Conservation (phyloP, 1,139 yeast species). For the Candida anutae region DNA sequence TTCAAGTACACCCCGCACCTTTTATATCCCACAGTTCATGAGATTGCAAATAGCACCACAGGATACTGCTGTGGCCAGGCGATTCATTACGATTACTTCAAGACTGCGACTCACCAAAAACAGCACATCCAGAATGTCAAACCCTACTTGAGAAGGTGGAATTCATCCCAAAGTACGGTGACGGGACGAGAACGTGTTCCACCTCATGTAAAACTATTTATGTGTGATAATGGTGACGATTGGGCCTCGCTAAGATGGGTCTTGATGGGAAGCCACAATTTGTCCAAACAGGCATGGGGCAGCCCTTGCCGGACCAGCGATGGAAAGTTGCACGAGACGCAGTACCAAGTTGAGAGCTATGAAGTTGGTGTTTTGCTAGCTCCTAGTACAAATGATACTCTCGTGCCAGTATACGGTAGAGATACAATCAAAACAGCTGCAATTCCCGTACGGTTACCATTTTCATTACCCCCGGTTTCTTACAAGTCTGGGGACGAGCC, state of each 20-base stretch:
- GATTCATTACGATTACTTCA: constrained; percentile 39
- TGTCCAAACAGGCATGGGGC: constrained; percentile 71
- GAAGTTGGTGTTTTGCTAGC: constrained; percentile 47
- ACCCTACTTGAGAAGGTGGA: constrained; percentile 31
- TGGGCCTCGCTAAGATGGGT: constrained; percentile 53
- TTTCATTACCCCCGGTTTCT: constrained; percentile 38
- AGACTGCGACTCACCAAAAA: constrained; percentile 12
- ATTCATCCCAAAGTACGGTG: constrained; percentile 6
- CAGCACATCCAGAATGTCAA: constrained; percentile 27
- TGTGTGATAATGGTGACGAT: constrained; percentile 40
- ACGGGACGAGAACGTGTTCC: constrained; percentile 29
- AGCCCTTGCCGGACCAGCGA: constrained; percentile 15
- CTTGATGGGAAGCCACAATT: constrained; percentile 57
- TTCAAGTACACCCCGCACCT: constrained; percentile 38
- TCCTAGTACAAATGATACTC: constrained; percentile 10
- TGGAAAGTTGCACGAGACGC: constrained; percentile 9
- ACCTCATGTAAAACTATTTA: constrained; percentile 34
- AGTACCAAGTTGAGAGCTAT: constrained; percentile 31
- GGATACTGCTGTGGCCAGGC: constrained; percentile 50
- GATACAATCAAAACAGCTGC: constrained; percentile 32
- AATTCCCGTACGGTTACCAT: constrained; percentile 31
- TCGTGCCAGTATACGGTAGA: constrained; percentile 33
- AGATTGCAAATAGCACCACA: constrained; percentile 33
- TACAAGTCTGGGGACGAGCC: constrained; percentile 38
- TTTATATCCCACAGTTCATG: constrained; percentile 48